phyloP scores from a whole-genome alignment of 148 eudicot genomes.

The Fagopyrum tataricum region DNA sequence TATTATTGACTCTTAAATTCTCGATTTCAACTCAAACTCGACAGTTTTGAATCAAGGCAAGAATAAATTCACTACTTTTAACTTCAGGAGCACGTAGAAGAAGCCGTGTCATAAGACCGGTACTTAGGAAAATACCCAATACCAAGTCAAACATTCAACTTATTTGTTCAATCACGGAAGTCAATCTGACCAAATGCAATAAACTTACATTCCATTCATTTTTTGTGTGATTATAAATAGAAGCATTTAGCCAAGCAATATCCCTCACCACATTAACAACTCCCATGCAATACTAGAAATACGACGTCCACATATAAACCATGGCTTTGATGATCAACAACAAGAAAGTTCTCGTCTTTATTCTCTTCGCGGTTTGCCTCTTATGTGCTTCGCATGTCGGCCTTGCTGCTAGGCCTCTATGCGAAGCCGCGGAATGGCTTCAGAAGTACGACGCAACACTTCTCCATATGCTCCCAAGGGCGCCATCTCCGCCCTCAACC shows the following conservation, averaged over 20 bases:
- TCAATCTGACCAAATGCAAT: not conserved
- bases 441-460: not conserved
- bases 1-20: too few species aligned
- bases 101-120: constrained; percentile 2
- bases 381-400: not conserved
- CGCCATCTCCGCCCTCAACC: not conserved
- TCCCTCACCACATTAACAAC: not conserved
- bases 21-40: too few species aligned
- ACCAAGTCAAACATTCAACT: not conserved
- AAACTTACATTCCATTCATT: not conserved
- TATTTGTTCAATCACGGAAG: not conserved
- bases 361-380: not conserved
- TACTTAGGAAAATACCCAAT: not conserved
- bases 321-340: not conserved
- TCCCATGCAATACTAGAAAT: not conserved
- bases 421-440: not conserved
- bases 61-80: not conserved
- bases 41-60: too few species aligned
- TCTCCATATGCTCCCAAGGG: not conserved
- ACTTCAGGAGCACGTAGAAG: not conserved
- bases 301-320: not conserved
- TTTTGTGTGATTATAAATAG: not conserved
- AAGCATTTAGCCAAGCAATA: not conserved
- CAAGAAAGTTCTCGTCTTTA: not conserved
- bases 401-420: not conserved